Evolutionary conservation across 495 filamentous ascomycete genomes (phyloP).

Genomic region (Darksidea phi): DNA sequence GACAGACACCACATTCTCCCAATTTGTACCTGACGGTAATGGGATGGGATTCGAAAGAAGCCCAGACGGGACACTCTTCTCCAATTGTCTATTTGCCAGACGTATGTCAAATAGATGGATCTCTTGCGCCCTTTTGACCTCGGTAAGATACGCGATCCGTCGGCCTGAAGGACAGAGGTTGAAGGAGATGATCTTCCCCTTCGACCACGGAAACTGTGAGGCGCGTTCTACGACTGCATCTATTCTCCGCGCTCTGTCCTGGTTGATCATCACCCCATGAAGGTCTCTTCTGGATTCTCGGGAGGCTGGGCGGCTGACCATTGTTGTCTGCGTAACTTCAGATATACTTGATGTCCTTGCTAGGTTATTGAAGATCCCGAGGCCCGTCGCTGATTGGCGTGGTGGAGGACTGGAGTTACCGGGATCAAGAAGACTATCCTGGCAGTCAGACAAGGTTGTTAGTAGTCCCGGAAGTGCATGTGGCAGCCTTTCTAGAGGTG

Average conservation of each 20-base stretch:
- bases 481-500: not conserved
- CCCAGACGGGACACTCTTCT: not conserved
- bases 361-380: too few species aligned
- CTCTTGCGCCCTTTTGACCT: not conserved
- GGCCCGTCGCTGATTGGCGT: too few species aligned
- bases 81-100: not conserved
- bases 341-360: too few species aligned
- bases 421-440: constrained; percentile 1
- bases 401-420: not conserved
- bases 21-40: not conserved
- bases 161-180: constrained; percentile 1
- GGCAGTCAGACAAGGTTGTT: not conserved
- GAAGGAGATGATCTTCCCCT: not conserved
- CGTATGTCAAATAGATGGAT: not conserved
- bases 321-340: too few species aligned
- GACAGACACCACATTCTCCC: not conserved
- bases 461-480: not conserved
- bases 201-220: not conserved
- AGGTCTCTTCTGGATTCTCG: not conserved
- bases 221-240: not conserved
- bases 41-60: not conserved
- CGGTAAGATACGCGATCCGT: constrained; percentile 1
- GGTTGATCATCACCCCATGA: constrained; percentile 2
- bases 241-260: not conserved
- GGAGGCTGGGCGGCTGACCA: not conserved